Evolutionary conservation across 441 rosid species (phyloP), one percentile per base, ranked within the genome.

Genomic region (Manihot esculenta): DNA sequence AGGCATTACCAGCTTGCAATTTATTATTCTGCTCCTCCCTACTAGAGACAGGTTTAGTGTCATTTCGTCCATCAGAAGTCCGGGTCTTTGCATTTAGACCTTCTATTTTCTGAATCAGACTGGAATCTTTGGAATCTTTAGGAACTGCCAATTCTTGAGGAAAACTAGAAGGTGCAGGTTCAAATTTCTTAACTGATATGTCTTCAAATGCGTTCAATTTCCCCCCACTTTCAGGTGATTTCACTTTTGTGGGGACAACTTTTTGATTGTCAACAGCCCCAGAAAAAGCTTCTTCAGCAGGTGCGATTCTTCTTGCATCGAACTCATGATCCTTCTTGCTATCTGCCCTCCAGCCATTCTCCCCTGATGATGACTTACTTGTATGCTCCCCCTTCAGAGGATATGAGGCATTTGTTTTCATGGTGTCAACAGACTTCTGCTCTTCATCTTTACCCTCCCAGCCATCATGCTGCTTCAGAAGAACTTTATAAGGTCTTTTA

Each of bases 51-150:
- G 82, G 78, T 59, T 80, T 66, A 67, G 77, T 57, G 68, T 82
- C 87, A 68, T 68, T 78, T 59, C 79, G 71, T 72, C 81, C 85
- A 76, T 82, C 92, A 64, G 76, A 73, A 61, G 81, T 81, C 63
- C 89, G 82, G 11, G 83, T 81, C 80, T 84, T 91, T 3, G 87
- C 87, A 81, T 89, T 91, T 69, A 91, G 79, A 65, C 93, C 87
- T 83, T 96, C 93, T 66, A 96, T 93, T 82, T 96, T 91, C 87
- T 85, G 89, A 72, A 96, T 89, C 80, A 90, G 79, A 82, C 80
- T 82, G 62, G 90, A 76, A 81, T 86, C 93, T 79, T 77, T 82
- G 62, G 90, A 76, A 81, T 86, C 93, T 79, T 77, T 85, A 35
- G 87, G 66, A 57, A 82, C 65, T 17, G 68, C 68, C 0, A 73